Base-by-base conservation (phyloP, 116 monocot genomes). In the Papilionanthe hybrid region DNA sequence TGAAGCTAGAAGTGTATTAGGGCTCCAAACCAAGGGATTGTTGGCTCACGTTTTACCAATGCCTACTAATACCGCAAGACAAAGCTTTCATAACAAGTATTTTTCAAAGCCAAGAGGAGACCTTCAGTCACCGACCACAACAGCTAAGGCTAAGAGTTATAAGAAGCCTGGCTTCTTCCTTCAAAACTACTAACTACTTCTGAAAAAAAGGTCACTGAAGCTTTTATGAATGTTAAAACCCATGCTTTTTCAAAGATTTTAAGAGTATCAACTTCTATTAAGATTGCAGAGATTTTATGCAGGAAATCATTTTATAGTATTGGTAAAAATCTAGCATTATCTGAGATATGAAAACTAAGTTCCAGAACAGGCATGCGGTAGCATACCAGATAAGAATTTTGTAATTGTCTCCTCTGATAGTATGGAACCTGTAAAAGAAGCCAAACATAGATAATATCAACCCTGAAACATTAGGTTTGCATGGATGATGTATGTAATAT, bases 311-410 rank as follows among this genome's bases (percentile, higher is more conserved):
- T 75, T 49, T 5, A 22, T 12, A 12, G 42, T 50, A 37, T 1
- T 75, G 73, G 1, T 4, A 75, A 9, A 75, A 49, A 48, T 42
- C 9, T 9, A 20, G 20, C 22, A 20, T 22, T 43, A 32, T 30
- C 17, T 69, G 4, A 37, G 4, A 10, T 37, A 44, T 37, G 9
- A 42, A 73, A 42, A 73, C n/a, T 37, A n/a, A 73, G 29, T 44
- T 44, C 18, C 73, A 73, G 42, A n/a, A 73, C 3, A 44, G 73
- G 6, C 30, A 73, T 6, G 43, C 44, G 73, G n/a, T 37, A 73
- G 27, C 49, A 60, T 87, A 95, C 95, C 92, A 45, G 92, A 90
- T 79, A 95, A 79, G 81, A 86, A 82, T 75, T 90, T 95, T 78
- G 86, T 83, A 83, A 91, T 79, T 20, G 90, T 85, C 77, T 90